A percentile compares a stretch with the other conserved stretches of the same genome.
These are phyloP conservation scores for Pythium scleroteichum DNA, from an alignment of 352 stramenopile species.

Conservation along the genomic window DNA sequence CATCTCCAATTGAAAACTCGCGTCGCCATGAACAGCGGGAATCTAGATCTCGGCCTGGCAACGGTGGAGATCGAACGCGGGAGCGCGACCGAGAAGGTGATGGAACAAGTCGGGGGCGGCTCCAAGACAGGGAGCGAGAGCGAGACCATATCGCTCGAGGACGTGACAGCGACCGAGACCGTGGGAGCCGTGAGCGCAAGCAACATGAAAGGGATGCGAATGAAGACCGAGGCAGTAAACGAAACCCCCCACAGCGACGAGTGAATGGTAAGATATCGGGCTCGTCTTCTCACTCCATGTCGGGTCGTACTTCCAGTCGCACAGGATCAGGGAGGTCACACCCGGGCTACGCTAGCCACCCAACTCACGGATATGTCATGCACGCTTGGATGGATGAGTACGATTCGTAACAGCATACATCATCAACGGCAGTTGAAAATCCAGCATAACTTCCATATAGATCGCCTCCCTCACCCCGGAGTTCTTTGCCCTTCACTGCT, in stretches of 20 bases:
- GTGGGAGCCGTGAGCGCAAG: slow-evolving; percentile 23
- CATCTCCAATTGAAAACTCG: slow-evolving; percentile 31
- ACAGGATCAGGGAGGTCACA: slow-evolving; percentile 6
- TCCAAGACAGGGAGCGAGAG: slow-evolving; percentile 30
- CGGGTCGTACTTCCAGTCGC: slow-evolving; percentile 2
- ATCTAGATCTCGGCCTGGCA: slow-evolving; percentile 19
- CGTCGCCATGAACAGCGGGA: slow-evolving; percentile 24
- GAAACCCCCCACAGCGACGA: slow-evolving; percentile 23
- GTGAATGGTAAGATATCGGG: slow-evolving; percentile 9
- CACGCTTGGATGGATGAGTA: slow-evolving; percentile 67
- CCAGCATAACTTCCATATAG: slow-evolving; percentile 3
- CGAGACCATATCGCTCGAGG: slow-evolving; percentile 23
- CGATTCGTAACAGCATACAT: slow-evolving; percentile 7
- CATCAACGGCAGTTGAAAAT: neutral
- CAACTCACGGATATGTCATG: slow-evolving; percentile 56
- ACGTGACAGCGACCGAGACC: slow-evolving; percentile 10
- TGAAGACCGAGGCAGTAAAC: slow-evolving; percentile 19
- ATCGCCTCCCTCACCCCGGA: neutral
- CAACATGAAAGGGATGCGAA: slow-evolving; percentile 19
- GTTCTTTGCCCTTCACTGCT: neutral
- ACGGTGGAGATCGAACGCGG: slow-evolving; percentile 19
- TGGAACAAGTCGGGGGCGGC: slow-evolving; percentile 20
- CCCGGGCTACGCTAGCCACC: slow-evolving; percentile 17
- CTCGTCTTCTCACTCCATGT: slow-evolving; percentile 12
- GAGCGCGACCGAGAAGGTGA: slow-evolving; percentile 32